Evolutionary conservation across 495 filamentous ascomycete species (phyloP).

Genomic region (Talaromyces stipitatus): DNA sequence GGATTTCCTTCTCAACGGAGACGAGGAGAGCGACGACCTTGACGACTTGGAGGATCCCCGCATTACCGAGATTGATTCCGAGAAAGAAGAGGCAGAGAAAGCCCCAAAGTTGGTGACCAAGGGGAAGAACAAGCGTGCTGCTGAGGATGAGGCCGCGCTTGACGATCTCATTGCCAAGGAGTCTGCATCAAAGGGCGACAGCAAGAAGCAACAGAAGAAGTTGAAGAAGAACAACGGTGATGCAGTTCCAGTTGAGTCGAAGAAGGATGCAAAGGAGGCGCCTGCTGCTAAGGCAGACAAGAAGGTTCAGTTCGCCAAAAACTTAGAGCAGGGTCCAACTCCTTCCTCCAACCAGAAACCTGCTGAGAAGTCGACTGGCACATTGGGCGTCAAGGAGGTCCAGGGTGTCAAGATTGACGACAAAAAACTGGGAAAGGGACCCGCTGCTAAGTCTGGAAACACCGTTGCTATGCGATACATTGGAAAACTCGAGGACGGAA

Average conservation of each 20-base stretch:
- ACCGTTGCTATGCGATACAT: slow-evolving; percentile 92
- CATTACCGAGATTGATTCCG: slow-evolving; percentile 76
- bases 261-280: slow-evolving; percentile 44
- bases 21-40: slow-evolving; percentile 77
- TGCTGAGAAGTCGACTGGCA: slow-evolving; percentile 46
- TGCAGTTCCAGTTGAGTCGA: slow-evolving; percentile 52
- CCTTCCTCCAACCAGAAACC: slow-evolving; percentile 42
- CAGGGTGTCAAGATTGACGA: slow-evolving; percentile 90
- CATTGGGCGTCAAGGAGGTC: slow-evolving; percentile 65
- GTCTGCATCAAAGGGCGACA: slow-evolving; percentile 55
- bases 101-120: slow-evolving; percentile 72
- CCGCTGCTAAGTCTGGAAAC: slow-evolving; percentile 76
- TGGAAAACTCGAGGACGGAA: slow-evolving; percentile 85
- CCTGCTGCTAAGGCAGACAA: slow-evolving; percentile 58
- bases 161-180: slow-evolving; percentile 73
- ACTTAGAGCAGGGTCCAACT: slow-evolving; percentile 93
- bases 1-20: slow-evolving; percentile 48
- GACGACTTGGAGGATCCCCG: slow-evolving; percentile 72
- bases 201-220: slow-evolving; percentile 98
- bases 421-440: slow-evolving; percentile 81
- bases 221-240: slow-evolving; percentile 96
- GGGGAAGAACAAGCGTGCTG: slow-evolving; percentile 81
- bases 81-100: slow-evolving; percentile 64
- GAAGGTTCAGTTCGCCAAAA: slow-evolving; percentile 98
- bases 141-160: slow-evolving; percentile 54